Evolutionary conservation across 2,329 filamentous ascomycete species (phyloP), one percentile per base, ranked within the genome.

Genomic region (Talaromyces sp.): DNA sequence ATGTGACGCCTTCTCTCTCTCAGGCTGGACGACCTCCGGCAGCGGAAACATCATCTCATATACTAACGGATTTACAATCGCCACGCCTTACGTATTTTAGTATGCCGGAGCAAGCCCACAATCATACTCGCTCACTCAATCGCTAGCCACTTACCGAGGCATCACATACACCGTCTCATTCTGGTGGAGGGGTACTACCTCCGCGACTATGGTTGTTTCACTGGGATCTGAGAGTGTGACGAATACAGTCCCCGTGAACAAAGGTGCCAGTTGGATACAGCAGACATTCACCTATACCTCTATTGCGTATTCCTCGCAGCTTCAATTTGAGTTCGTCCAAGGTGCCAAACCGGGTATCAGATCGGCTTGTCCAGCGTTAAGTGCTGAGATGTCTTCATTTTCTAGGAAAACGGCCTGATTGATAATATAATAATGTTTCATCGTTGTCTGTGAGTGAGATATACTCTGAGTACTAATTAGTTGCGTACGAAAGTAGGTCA

Each of bases 161-260:
- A 25, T 1, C 19, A 40, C 54, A 58, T 58, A 58, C 34, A 40
- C 54, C 6, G 54, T 58, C 54, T 58, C 34, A 5, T 58, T 58
- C 31, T 58, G 34, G 34, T 58, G 54, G 54, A 22, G 34, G 25
- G 54, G 54, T 11, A 7, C 8, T 58, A 1, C 3, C 1, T 5
- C 11, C 5, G 31, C 6, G n/a, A 3, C 54, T 19, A 15, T 58
- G 34, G 13, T 22, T 22, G 54, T 15, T 36, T 25, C 31, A 10
- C 31, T 58, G 17, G 54, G 54, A 7, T 22, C 34, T 38, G 3
- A 22, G 27, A 40, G n/a, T 7, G 13, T 38, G 11, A 40, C n/a
- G 25, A 40, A 25, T 40, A 4, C 17, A 0, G 1, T 4, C 10
- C 54, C 54, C 15, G 1, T 10, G 1, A 40, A 22, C 31, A 25